These are phyloP conservation scores for Alnus glutinosa DNA, from an alignment of 306 rosid species.

Conservation along the genomic window DNA sequence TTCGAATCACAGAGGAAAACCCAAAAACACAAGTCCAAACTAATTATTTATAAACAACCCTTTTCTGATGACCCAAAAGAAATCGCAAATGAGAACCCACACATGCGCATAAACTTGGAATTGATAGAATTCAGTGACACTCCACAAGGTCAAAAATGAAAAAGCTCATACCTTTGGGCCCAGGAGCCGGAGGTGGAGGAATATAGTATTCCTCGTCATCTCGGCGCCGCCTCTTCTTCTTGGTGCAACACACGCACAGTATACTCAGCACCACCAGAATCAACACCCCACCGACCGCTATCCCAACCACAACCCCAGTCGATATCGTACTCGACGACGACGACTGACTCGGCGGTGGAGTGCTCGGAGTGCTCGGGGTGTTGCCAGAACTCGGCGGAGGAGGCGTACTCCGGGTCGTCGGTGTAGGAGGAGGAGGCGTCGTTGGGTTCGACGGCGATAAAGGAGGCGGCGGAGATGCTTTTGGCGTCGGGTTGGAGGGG, in stretches of 20 bases:
- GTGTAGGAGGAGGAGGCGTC: constrained; percentile 36
- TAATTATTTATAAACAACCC: not conserved
- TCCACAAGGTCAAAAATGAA: not conserved
- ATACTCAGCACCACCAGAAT: constrained; percentile 55
- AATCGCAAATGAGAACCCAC: not conserved
- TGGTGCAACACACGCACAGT: constrained; percentile 56
- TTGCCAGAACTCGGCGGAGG: constrained; percentile 31
- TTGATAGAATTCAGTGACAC: not conserved
- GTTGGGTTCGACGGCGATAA: constrained; percentile 8
- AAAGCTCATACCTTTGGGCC: constrained; percentile 64
- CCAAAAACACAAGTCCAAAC: not conserved
- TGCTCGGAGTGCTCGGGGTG: not conserved
- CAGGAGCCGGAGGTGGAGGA: constrained; percentile 43
- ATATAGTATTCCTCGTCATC: constrained; percentile 58
- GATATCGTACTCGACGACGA: constrained; percentile 44
- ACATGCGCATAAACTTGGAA: not conserved
- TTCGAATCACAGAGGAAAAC: not conserved
- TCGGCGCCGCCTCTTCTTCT: constrained; percentile 72
- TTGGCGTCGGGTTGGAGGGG: not conserved
- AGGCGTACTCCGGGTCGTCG: constrained; percentile 28
- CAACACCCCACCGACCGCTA: constrained; percentile 69
- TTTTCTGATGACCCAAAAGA: not conserved
- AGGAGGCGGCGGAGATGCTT: not conserved
- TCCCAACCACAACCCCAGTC: constrained; percentile 62
- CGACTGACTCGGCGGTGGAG: constrained; percentile 10